Evolutionary conservation across 306 rosid species (phyloP).

Genomic region (Pachyrhizus erosus): DNA sequence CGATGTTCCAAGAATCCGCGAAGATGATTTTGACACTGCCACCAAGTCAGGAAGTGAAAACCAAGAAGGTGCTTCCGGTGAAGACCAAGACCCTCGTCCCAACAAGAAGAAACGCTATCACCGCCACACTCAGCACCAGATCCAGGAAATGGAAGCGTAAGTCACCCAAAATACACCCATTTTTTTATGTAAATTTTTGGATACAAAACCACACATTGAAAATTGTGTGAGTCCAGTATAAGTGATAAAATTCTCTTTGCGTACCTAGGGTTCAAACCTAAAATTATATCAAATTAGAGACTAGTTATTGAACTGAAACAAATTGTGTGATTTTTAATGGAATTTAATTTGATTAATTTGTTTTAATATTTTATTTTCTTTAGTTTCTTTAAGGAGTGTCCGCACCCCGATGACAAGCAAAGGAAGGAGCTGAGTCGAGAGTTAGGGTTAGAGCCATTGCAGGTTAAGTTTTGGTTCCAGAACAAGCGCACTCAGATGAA

Average conservation of each 20-base stretch:
- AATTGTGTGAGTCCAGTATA: no score
- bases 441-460: constrained; percentile 89
- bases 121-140: constrained; percentile 98
- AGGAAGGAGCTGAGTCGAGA: constrained; percentile 95
- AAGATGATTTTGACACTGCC: constrained; percentile 88
- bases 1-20: constrained; percentile 70
- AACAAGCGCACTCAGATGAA: constrained; percentile 99
- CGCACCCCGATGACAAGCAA: constrained; percentile 99
- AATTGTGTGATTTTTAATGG: neutral
- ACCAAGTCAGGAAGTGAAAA: constrained; percentile 94
- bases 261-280: no score
- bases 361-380: neutral
- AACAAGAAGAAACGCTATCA: constrained; percentile 89
- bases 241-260: no score
- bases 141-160: constrained; percentile 99
- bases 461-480: constrained; percentile 98
- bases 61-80: constrained; percentile 84
- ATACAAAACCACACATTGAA: neutral
- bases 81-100: constrained; percentile 83
- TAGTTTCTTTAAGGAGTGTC: constrained; percentile 98
- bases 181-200: neutral
- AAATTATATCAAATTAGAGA: no score
- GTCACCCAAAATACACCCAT: neutral
- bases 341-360: neutral
- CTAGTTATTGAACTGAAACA: neutral